Base-by-base conservation (phyloP, 345 rosid species). In the Cardiospermum halicacabum region DNA sequence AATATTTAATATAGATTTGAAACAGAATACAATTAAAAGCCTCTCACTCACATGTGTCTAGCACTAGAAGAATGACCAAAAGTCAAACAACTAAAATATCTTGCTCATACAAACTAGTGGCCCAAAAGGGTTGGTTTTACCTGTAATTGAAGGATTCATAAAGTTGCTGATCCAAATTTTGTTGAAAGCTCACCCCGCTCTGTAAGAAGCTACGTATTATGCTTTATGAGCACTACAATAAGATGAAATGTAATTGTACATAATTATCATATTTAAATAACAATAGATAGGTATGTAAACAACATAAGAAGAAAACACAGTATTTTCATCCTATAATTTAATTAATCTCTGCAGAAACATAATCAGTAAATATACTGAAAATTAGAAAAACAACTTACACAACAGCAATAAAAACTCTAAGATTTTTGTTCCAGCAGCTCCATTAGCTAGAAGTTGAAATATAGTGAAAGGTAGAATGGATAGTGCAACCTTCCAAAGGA, bases 141-240 rank as follows among this genome's bases (percentile, higher is more conserved):
- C 98, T 93, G 98, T 64, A 93, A 75, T 60, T 90, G 97, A 80
- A 93, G 97, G 74, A 93, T 87, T 57, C 98, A 97, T 69, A 93
- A 76, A 67, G 98, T 90, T 72, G 98, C 97, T 11, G 98, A 93
- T 66, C 98, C 98, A 81, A 90, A 84, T 77, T 92, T 86, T 64
- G 98, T 93, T 28, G 98, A 94, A 47, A 93, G 96, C 85, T 93
- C 98, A 69, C 98, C 98, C 69, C 79, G 88, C 81, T 93, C 98
- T 81, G 98, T 96, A 76, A 93, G 94, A 72, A 93, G 98, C 97
- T 93, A 79, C 67, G 74, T 24, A 74, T 73, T 69, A 72, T 53
- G 66, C 39, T 69, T 72, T 72, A 60, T 80, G 75, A 83, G 85
- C 65, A 65, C 70, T 59, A 64, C 34, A 65, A 67, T 55, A 47